phyloP scores from a whole-genome alignment of 805 yeast genomes.

The Metschnikowia reukaufii region DNA sequence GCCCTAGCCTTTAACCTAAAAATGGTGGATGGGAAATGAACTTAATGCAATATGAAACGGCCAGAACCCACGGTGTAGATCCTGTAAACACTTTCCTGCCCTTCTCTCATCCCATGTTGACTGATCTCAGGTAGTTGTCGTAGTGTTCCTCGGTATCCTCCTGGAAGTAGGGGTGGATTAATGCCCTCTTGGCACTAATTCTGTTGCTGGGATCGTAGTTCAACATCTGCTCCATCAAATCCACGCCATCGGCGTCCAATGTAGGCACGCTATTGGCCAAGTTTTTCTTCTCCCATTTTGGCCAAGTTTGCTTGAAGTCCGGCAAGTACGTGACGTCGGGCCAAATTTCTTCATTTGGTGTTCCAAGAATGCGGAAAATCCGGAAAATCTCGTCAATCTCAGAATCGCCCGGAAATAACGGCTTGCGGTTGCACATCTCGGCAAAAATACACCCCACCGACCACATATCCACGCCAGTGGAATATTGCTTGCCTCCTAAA shows the following conservation, averaged over 20 bases:
- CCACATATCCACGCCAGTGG: conserved; percentile 99
- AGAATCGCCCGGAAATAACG: conserved; percentile 95
- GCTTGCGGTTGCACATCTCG: conserved; percentile 95
- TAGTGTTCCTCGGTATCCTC: conserved; percentile 42
- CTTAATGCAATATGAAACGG: conserved; percentile 4
- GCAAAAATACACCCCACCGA: conserved; percentile 97
- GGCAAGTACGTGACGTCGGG: conserved; percentile 91
- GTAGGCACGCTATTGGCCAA: conserved; percentile 72
- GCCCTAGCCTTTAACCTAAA: conserved; percentile 1
- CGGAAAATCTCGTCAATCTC: conserved; percentile 96
- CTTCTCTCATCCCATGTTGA: conserved; percentile 36
- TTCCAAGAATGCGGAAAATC: conserved; percentile 88
- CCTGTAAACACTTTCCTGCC: background rate
- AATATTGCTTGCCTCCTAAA: conserved; percentile 94
- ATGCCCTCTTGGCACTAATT: conserved; percentile 91
- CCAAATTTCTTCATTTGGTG: conserved; percentile 92
- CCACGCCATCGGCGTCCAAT: conserved; percentile 80
- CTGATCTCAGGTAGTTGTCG: conserved; percentile 37
- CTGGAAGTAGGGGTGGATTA: conserved; percentile 82
- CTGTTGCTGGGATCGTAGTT: conserved; percentile 92
- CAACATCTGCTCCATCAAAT: conserved; percentile 73
- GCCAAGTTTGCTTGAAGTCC: conserved; percentile 90
- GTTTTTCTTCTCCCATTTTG: conserved; percentile 79
- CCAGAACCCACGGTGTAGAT: background rate
- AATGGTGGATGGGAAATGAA: conserved; percentile 6